phyloP scores from a whole-genome alignment of 1,139 yeast genomes.

The Taiozyma onychis region DNA sequence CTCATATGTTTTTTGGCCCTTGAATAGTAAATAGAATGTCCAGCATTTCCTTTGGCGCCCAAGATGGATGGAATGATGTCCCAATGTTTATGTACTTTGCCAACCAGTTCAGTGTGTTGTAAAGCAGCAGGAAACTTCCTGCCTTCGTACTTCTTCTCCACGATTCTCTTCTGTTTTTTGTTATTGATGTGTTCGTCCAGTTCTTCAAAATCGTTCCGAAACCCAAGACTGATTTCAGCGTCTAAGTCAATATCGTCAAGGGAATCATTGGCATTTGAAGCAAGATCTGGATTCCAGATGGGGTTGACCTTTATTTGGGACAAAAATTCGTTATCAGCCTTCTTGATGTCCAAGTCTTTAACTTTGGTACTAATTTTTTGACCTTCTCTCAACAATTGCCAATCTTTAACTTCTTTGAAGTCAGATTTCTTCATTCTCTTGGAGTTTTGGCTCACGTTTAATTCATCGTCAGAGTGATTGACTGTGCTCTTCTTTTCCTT shows the following conservation, averaged over 20 bases:
- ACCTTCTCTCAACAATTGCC: background rate
- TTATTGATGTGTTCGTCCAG: constrained; percentile 14
- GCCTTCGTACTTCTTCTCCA: constrained; percentile 12
- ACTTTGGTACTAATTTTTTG: background rate
- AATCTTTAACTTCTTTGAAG: background rate
- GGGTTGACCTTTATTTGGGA: background rate
- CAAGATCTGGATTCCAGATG: background rate
- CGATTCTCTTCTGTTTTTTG: constrained; percentile 9
- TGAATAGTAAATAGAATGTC: constrained; percentile 42
- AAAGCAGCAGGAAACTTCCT: constrained; percentile 12
- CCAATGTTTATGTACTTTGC: constrained; percentile 29
- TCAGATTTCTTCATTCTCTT: background rate
- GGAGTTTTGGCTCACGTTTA: background rate
- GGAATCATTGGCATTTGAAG: background rate
- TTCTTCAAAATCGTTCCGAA: constrained; percentile 11
- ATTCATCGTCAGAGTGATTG: background rate
- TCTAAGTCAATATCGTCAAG: constrained; percentile 6
- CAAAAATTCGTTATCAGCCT: background rate
- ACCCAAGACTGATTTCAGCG: constrained; percentile 10
- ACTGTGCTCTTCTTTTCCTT: background rate
- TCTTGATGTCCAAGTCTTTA: background rate
- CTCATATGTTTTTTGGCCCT: constrained; percentile 38
- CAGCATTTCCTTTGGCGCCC: constrained; percentile 28
- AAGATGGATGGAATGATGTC: constrained; percentile 38
- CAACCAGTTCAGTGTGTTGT: constrained; percentile 22